Conservation (phyloP, 2,329 filamentous ascomycete genomes). For the Aspergillaceae sp. region DNA sequence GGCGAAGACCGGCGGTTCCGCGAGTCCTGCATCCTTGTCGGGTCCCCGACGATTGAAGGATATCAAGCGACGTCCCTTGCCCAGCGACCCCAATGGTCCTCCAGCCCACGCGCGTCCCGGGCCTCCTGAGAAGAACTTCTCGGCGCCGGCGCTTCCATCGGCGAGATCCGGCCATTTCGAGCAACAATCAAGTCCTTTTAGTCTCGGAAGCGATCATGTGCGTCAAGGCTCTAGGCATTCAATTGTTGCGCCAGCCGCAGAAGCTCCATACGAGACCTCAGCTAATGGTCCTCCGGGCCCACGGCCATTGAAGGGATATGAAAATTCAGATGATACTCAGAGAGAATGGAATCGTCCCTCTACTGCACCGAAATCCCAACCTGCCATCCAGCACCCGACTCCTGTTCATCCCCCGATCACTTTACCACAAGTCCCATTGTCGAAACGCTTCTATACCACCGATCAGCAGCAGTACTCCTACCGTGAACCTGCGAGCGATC, state of each 20-base stretch:
- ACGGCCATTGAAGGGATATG: conserved; percentile 17
- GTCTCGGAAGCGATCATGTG: conserved; percentile 58
- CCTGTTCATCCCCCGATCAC: conserved; percentile 11
- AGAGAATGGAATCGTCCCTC: conserved; percentile 16
- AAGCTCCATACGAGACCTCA: conserved; percentile 43
- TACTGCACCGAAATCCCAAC: neutral
- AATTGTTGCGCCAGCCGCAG: conserved; percentile 6
- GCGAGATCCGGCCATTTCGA: conserved; percentile 20
- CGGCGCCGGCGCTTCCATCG: conserved; percentile 22
- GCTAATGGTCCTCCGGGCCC: conserved; percentile 20
- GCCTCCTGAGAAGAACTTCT: conserved; percentile 30
- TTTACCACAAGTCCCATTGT: neutral
- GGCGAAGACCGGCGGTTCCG: conserved; percentile 19
- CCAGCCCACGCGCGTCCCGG: conserved; percentile 41
- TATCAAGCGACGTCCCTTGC: conserved; percentile 76
- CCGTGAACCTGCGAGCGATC: conserved; percentile 11
- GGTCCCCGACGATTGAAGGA: conserved; percentile 49
- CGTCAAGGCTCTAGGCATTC: conserved; percentile 71
- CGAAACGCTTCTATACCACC: conserved; percentile 11
- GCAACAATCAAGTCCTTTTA: conserved; percentile 28
- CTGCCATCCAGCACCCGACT: neutral
- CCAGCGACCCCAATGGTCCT: conserved; percentile 59
- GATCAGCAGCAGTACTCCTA: conserved; percentile 13
- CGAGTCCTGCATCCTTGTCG: conserved; percentile 22
- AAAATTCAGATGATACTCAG: conserved; percentile 23